Conservation (phyloP, 305 asterid species). For the Fraxinus baroniana region DNA sequence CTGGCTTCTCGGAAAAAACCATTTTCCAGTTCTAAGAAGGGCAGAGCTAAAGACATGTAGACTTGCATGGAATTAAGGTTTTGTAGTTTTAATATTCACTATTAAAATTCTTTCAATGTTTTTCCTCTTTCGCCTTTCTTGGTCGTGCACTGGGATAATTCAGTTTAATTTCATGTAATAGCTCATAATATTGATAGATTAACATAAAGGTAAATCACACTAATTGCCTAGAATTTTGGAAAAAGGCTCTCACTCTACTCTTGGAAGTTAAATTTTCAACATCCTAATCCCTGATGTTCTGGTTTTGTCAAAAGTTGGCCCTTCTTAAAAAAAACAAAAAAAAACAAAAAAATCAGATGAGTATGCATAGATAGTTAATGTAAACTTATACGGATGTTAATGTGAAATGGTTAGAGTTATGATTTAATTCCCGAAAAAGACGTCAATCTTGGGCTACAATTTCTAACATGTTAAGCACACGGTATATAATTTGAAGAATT, state of each 20-base stretch:
- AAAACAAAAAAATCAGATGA: no score
- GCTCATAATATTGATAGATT: background rate
- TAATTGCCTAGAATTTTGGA: background rate
- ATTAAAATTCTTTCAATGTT: background rate
- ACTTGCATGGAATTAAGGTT: constrained; percentile 38
- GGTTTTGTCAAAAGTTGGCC: no score
- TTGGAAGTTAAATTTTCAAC: background rate
- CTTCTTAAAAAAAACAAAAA: no score
- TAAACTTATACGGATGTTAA: background rate
- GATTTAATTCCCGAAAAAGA: no score
- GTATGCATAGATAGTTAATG: background rate
- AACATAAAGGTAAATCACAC: background rate
- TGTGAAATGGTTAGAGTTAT: background rate
- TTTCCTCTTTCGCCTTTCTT: background rate
- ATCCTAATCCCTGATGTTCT: background rate
- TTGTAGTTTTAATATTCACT: background rate
- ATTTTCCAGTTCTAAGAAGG: constrained; percentile 32
- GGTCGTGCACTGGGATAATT: background rate
- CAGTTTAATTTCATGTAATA: background rate
- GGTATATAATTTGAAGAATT: background rate
- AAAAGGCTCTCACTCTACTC: background rate
- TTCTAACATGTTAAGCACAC: background rate
- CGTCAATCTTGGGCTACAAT: background rate
- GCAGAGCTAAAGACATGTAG: constrained; percentile 41
- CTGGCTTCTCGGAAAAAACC: constrained; percentile 39